Percentiles rank a stretch among this genome's conserved stretches.
Conservation (phyloP, 306 rosid species). For the Prunus kanzakura region DNA sequence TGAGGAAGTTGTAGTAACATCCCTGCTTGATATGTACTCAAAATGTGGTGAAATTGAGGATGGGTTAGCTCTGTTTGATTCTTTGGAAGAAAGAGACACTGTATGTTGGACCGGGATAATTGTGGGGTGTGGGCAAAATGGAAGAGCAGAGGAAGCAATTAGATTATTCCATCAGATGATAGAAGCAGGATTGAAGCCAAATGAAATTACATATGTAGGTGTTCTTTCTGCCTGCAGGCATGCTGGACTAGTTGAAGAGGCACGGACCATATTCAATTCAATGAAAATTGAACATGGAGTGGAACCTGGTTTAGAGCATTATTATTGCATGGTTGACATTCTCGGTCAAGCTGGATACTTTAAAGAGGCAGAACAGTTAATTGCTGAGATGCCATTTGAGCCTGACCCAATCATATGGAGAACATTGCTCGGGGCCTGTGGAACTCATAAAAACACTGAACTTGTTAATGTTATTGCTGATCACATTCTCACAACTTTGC, state of each 20-base stretch:
- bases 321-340: constrained; percentile 83
- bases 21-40: constrained; percentile 74
- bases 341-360: constrained; percentile 66
- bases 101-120: constrained; percentile 89
- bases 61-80: constrained; percentile 56
- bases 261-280: constrained; percentile 51
- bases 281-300: constrained; percentile 52
- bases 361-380: constrained; percentile 57
- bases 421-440: constrained; percentile 74
- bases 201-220: constrained; percentile 69
- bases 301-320: constrained; percentile 61
- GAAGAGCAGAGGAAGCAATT: constrained; percentile 67
- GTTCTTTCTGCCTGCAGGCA: constrained; percentile 86
- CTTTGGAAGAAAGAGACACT: constrained; percentile 48
- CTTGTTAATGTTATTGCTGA: constrained; percentile 54
- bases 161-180: constrained; percentile 55
- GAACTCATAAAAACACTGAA: constrained; percentile 50
- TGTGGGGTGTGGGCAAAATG: constrained; percentile 91
- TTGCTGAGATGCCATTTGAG: constrained; percentile 63
- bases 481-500: constrained; percentile 50
- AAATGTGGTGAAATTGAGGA: constrained; percentile 83
- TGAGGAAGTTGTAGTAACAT: constrained; percentile 63
- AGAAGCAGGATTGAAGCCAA: constrained; percentile 59
- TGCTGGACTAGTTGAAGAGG: constrained; percentile 73
- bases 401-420: constrained; percentile 68